These are phyloP conservation scores for Psilocybe cubensis DNA, from an alignment of 768 basidiomycete genomes.

Conservation along the genomic window DNA sequence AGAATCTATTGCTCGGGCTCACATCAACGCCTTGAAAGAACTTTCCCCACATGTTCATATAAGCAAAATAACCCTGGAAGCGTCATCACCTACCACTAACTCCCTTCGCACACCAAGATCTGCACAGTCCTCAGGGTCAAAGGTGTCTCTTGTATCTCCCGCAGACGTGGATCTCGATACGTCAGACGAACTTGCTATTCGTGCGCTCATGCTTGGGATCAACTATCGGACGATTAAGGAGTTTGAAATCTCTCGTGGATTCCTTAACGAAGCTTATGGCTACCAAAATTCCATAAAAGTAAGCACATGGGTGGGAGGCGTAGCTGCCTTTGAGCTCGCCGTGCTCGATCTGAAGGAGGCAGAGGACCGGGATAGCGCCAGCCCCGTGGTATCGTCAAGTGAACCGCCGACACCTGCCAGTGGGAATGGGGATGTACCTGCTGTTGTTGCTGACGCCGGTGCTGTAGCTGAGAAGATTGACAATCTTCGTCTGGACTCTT, in stretches of 20 bases:
- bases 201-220: slow-evolving; percentile 71
- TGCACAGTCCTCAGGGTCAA: slow-evolving; percentile 31
- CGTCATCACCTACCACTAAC: slow-evolving; percentile 5
- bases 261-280: slow-evolving; percentile 54
- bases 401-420: neutral
- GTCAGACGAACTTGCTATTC: slow-evolving; percentile 70
- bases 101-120: slow-evolving; percentile 22
- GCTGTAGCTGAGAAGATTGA: neutral
- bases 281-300: slow-evolving; percentile 44
- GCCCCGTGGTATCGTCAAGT: slow-evolving; percentile 1
- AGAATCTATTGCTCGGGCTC: slow-evolving; percentile 53
- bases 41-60: slow-evolving; percentile 45
- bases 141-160: slow-evolving; percentile 7
- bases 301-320: slow-evolving; percentile 70
- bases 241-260: slow-evolving; percentile 45
- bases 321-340: slow-evolving; percentile 71
- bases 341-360: slow-evolving; percentile 70
- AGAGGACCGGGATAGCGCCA: slow-evolving; percentile 31
- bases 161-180: slow-evolving; percentile 58
- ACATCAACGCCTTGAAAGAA: slow-evolving; percentile 56
- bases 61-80: neutral
- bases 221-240: slow-evolving; percentile 60
- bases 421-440: neutral
- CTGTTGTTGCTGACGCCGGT: neutral
- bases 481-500: neutral